phyloP scores from a whole-genome alignment of 768 basidiomycete species.

The Lactarius pseudohatsudake region DNA sequence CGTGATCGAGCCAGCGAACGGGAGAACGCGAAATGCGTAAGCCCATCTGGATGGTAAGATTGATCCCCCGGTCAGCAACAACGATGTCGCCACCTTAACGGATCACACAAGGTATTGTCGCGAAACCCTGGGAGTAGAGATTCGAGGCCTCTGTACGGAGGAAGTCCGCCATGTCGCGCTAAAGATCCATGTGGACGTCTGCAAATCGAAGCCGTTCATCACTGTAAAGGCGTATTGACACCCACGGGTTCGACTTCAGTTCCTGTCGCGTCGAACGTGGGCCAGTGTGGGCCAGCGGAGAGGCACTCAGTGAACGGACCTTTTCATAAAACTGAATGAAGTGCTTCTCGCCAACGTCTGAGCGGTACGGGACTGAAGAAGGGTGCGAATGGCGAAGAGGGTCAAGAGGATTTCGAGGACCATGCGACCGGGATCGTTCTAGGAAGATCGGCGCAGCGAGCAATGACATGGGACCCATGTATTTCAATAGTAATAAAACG shows the following conservation, averaged over 20 bases:
- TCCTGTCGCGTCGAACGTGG: conserved; percentile 53
- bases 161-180: conserved; percentile 87
- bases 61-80: conserved; percentile 94
- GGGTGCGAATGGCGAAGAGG: conserved; percentile 55
- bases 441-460: conserved; percentile 92
- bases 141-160: conserved; percentile 86
- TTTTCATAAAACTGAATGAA: conserved; percentile 91
- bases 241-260: conserved; percentile 94
- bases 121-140: conserved; percentile 56
- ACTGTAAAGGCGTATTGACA: background rate
- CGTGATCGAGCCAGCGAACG: conserved; percentile 95
- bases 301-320: conserved; percentile 36
- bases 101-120: conserved; percentile 91
- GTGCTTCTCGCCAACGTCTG: conserved; percentile 79
- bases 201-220: background rate
- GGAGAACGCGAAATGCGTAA: conserved; percentile 90
- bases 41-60: conserved; percentile 94
- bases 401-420: conserved; percentile 28
- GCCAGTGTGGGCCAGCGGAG: background rate
- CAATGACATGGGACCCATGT: conserved; percentile 25
- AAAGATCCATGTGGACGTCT: conserved; percentile 90
- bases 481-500: too few species aligned
- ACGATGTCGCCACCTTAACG: conserved; percentile 97
- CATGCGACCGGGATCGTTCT: conserved; percentile 83
- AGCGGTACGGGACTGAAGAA: conserved; percentile 87